These are phyloP conservation scores for Tolypocladium inflatum DNA, from an alignment of 2,329 filamentous ascomycete species.

Conservation along the genomic window DNA sequence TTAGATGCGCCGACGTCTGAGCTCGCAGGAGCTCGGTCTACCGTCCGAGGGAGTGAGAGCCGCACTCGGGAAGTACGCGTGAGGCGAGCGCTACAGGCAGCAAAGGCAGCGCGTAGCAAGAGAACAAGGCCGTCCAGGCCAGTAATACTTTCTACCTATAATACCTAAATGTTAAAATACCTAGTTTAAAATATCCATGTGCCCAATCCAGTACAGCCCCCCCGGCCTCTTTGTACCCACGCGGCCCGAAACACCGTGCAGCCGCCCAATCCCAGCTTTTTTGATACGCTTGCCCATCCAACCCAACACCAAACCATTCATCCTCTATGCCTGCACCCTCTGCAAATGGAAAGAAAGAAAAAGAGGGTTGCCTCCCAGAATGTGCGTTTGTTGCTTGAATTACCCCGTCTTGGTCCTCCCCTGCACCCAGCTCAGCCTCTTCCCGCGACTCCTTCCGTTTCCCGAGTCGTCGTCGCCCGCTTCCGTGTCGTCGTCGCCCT, in stretches of 20 bases:
- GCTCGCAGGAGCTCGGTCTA: too few species aligned
- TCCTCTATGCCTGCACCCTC: background rate
- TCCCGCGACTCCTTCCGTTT: conserved; percentile 4
- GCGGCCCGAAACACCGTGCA: background rate
- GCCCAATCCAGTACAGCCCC: too few species aligned
- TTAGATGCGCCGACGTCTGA: too few species aligned
- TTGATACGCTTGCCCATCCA: background rate
- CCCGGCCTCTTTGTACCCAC: too few species aligned
- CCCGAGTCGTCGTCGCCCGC: conserved; percentile 11
- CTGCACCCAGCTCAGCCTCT: conserved; percentile 5
- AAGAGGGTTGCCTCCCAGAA: background rate
- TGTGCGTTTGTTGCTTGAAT: background rate
- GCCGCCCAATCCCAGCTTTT: background rate
- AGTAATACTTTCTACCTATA: too few species aligned
- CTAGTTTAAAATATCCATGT: too few species aligned
- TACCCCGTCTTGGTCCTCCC: conserved; percentile 11
- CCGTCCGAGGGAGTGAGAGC: too few species aligned
- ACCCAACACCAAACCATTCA: background rate
- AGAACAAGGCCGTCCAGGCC: too few species aligned
- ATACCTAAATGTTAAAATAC: too few species aligned
- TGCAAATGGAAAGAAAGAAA: background rate
- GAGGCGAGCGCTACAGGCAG: too few species aligned
- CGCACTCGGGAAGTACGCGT: too few species aligned
- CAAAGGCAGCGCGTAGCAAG: too few species aligned
- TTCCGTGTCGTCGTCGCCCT: conserved; percentile 10